phyloP scores from a whole-genome alignment of 345 rosid genomes.

The Hypericum androsaemum region DNA sequence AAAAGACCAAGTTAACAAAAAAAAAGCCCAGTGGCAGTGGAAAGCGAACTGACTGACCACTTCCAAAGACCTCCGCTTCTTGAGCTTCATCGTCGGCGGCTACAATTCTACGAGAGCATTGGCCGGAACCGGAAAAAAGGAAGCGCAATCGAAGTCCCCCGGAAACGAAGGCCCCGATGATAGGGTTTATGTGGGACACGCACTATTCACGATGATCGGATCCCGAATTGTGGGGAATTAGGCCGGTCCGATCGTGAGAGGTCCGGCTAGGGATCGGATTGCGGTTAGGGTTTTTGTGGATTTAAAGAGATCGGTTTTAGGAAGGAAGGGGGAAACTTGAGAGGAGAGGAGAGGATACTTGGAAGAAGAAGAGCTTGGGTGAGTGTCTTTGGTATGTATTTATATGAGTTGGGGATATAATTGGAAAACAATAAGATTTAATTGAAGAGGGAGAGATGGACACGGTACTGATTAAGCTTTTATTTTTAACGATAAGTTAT shows the following conservation, averaged over 20 bases:
- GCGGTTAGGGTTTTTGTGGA: constrained; percentile 14
- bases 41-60: constrained; percentile 54
- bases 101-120: constrained; percentile 40
- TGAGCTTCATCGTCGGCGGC: constrained; percentile 56
- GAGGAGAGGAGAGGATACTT: constrained; percentile 10
- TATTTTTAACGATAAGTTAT: too few relatives aligned
- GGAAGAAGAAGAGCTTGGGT: constrained; percentile 14
- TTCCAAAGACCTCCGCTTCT: constrained; percentile 65
- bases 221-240: constrained; percentile 5
- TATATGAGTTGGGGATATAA: not conserved
- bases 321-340: not conserved
- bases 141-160: constrained; percentile 13
- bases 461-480: too few relatives aligned
- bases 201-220: constrained; percentile 25
- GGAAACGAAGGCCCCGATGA: too few relatives aligned
- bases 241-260: not conserved
- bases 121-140: not conserved
- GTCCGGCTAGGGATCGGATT: constrained; percentile 16
- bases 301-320: constrained; percentile 13
- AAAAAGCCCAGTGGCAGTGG: not conserved
- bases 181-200: constrained; percentile 18
- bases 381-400: constrained; percentile 6
- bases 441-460: too few relatives aligned
- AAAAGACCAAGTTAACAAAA: not conserved
- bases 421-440: too few relatives aligned